phyloP scores from a whole-genome alignment of 2,329 filamentous ascomycete species.

The Neophaeococcomyces mojaviensis region DNA sequence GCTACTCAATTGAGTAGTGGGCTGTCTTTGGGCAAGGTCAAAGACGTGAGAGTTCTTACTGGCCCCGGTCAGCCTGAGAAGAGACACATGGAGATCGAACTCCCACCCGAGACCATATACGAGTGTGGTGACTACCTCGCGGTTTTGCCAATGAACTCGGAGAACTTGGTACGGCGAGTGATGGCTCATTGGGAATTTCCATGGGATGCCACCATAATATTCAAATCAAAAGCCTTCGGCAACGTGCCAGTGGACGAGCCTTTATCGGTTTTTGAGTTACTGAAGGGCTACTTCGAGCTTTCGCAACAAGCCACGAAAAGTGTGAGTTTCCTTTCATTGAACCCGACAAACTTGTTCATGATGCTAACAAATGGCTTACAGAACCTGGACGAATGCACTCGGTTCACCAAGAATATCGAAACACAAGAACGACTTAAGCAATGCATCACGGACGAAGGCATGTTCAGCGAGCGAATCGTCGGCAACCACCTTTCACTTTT shows the following conservation, averaged over 20 bases:
- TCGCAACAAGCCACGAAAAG: conserved; percentile 65
- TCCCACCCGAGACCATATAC: conserved; percentile 57
- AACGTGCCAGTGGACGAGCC: conserved; percentile 40
- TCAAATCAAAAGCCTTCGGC: conserved; percentile 45
- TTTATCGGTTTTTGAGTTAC: conserved; percentile 56
- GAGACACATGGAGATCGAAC: conserved; percentile 56
- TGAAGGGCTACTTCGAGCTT: conserved; percentile 65
- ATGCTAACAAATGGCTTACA: conserved; percentile 32
- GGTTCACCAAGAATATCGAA: background rate
- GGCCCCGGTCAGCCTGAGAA: conserved; percentile 47
- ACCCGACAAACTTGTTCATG: no score
- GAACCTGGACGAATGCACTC: conserved; percentile 18
- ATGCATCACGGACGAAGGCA: conserved; percentile 26
- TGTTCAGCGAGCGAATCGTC: conserved; percentile 43
- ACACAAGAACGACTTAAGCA: conserved; percentile 12
- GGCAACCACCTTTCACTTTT: conserved; percentile 50
- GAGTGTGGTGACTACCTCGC: conserved; percentile 64
- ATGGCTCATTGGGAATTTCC: conserved; percentile 57
- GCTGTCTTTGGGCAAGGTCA: conserved; percentile 52
- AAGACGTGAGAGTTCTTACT: conserved; percentile 47
- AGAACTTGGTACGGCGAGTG: conserved; percentile 50
- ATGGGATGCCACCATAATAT: conserved; percentile 60
- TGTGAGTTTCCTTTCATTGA: conserved; percentile 18
- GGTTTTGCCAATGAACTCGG: conserved; percentile 59
- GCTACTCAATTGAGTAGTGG: conserved; percentile 54